Percentiles rank a stretch among this genome's conserved stretches.
Conservation (phyloP, 768 basidiomycete genomes). For the Agaricus subrufescens region DNA sequence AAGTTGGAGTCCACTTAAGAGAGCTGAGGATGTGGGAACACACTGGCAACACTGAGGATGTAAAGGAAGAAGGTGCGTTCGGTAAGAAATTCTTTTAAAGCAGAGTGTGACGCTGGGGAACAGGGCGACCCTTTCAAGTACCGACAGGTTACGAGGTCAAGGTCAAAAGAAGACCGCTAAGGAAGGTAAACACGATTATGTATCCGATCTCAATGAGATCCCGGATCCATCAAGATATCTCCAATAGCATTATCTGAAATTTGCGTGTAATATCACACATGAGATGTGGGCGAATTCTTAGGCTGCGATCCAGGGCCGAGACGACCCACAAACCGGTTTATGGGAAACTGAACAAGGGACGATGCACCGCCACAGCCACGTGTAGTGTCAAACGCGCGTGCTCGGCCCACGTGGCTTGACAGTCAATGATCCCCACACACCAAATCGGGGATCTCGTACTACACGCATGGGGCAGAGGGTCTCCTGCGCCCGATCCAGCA, state of each 20-base stretch:
- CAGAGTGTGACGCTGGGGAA: slow-evolving; percentile 1
- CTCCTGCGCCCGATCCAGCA: neutral
- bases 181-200: slow-evolving; percentile 9
- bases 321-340: slow-evolving; percentile 16
- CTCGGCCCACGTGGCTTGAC: slow-evolving; percentile 26
- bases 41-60: too few species aligned
- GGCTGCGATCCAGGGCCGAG: slow-evolving; percentile 3
- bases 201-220: slow-evolving; percentile 10
- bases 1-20: neutral
- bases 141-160: slow-evolving; percentile 1
- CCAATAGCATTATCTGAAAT: slow-evolving; percentile 9
- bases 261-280: slow-evolving; percentile 5
- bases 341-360: slow-evolving; percentile 30
- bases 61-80: neutral
- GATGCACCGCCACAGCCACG: slow-evolving; percentile 29
- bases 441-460: neutral
- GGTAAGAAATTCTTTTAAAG: slow-evolving; percentile 3
- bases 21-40: neutral
- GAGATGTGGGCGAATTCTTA: slow-evolving; percentile 5
- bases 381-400: slow-evolving; percentile 25
- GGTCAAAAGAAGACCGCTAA: slow-evolving; percentile 9
- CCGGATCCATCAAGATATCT: slow-evolving; percentile 12
- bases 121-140: slow-evolving; percentile 4
- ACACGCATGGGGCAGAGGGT: slow-evolving; percentile 3
- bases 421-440: slow-evolving; percentile 11